Evolutionary conservation across 2,329 filamentous ascomycete species (phyloP).

Genomic region (Colletotrichum ledebouriae): DNA sequence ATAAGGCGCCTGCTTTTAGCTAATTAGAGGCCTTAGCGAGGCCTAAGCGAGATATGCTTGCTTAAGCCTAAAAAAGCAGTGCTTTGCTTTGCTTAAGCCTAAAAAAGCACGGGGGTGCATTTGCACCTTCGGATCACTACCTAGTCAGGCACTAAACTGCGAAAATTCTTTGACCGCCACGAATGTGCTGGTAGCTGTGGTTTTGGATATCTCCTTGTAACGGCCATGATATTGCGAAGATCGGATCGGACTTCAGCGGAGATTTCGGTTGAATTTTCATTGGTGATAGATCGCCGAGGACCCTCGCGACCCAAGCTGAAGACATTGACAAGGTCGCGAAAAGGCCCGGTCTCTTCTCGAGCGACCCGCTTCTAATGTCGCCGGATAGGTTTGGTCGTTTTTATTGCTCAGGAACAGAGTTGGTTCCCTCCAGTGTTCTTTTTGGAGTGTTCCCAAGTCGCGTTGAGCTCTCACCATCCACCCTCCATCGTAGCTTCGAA

Average conservation of each 20-base stretch:
- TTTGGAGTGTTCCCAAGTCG: neutral
- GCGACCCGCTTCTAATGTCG: conserved; percentile 21
- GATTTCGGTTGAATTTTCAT: conserved; percentile 35
- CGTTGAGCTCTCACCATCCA: no score
- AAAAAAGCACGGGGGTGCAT: no score
- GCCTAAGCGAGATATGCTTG: no score
- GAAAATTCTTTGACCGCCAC: conserved; percentile 17
- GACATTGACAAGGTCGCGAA: conserved; percentile 31
- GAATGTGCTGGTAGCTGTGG: neutral
- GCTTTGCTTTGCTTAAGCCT: no score
- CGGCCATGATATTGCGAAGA: conserved; percentile 3
- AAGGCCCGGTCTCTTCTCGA: conserved; percentile 29
- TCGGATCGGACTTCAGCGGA: conserved; percentile 39
- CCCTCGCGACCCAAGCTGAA: conserved; percentile 21
- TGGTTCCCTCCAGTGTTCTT: neutral
- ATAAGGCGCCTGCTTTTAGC: no score
- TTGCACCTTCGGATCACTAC: no score
- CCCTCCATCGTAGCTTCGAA: no score
- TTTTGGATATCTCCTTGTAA: neutral
- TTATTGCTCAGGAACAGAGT: neutral
- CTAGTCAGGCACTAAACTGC: neutral
- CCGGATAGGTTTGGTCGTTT: neutral
- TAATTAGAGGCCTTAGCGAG: no score
- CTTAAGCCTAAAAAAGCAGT: no score
- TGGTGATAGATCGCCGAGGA: conserved; percentile 30